Base-by-base conservation (phyloP, 2,329 filamentous ascomycete genomes). In the Hirsutella rhossiliensis region DNA sequence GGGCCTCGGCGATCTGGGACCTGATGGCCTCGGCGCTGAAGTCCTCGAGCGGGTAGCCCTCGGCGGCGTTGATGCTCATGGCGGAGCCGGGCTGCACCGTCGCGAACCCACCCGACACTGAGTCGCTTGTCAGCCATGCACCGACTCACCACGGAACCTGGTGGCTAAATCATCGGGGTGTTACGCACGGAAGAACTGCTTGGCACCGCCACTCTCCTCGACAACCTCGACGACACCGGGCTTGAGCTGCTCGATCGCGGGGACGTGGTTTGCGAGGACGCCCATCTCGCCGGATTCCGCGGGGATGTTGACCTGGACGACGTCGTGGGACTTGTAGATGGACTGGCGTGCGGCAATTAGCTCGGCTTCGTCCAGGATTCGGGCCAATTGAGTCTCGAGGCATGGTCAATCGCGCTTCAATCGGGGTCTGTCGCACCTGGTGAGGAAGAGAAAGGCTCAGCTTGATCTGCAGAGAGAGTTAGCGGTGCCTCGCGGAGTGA, bases 261-360 rank as follows among this genome's bases (percentile, higher is more conserved):
- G 89, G 60, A 98, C 92, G 80, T 98, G 92, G 78, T 92, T 94
- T 66, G 92, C 92, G 64, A 98, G 84, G 60, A 98, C 84, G 84
- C 92, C 92, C 92, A 98, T 98, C 60, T 97, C 92, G 66, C 92
- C 92, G 51, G 89, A 94, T 69, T 95, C 92, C 62, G 92, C 92
- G 66, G 92, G 84, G 62, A 98, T 83, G 80, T 98, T 98, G 76
- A 98, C 92, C 76, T 98, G 92, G 62, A 97, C 82, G 63, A 81
- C 76, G 62, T 78, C 75, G 60, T 79, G 71, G 56, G 71, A 80
- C 67, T 76, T 77, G 74, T 77, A 82, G 70, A 82, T 71, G 59
- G 82, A 71, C 84, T 88, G 62, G 51, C 19, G 62, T 71, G 72
- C 66, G 71, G 66, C 59, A 71, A 71, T 75, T 75, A 75, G 67